Evolutionary conservation across 176 grass and related monocot species (phyloP).

Genomic region (Puya raimondii): DNA sequence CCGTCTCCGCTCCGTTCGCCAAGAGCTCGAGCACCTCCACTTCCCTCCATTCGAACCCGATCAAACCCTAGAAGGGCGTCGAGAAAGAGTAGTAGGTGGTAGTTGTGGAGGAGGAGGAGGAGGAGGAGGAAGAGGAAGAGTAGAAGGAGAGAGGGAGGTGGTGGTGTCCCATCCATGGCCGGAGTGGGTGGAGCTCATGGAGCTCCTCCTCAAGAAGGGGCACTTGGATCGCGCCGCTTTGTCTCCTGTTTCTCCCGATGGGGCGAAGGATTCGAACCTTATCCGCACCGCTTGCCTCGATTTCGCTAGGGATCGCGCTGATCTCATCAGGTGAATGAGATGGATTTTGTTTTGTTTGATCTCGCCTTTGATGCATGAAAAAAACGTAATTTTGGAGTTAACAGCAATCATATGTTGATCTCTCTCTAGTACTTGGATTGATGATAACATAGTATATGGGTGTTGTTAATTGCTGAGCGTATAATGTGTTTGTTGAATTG

Average conservation of each 20-base stretch:
- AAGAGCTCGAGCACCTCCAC: constrained; percentile 33
- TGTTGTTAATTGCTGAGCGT: too few species aligned
- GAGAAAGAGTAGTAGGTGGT: constrained; percentile 6
- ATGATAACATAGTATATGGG: too few species aligned
- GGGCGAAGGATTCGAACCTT: constrained; percentile 47
- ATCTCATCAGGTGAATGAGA: constrained; percentile 47
- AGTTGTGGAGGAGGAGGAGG: background rate
- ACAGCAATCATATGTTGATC: background rate
- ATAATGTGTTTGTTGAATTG: constrained; percentile 46
- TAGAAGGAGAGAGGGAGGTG: constrained; percentile 18
- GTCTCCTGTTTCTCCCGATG: background rate
- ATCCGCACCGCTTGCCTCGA: constrained; percentile 66
- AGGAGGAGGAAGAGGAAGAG: background rate
- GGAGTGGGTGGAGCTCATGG: constrained; percentile 63
- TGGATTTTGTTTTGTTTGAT: background rate
- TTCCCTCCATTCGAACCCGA: constrained; percentile 5
- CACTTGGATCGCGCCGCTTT: constrained; percentile 38
- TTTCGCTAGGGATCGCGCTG: constrained; percentile 47
- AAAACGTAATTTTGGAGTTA: background rate
- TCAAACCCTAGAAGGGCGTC: constrained; percentile 6
- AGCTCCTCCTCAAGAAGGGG: constrained; percentile 45
- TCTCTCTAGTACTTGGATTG: background rate
- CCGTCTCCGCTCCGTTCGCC: constrained; percentile 11
- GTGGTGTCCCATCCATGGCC: constrained; percentile 64
- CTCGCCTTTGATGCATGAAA: background rate